These are phyloP conservation scores for Pseudoperonospora humuli DNA, from an alignment of 352 stramenopile species.

Conservation along the genomic window DNA sequence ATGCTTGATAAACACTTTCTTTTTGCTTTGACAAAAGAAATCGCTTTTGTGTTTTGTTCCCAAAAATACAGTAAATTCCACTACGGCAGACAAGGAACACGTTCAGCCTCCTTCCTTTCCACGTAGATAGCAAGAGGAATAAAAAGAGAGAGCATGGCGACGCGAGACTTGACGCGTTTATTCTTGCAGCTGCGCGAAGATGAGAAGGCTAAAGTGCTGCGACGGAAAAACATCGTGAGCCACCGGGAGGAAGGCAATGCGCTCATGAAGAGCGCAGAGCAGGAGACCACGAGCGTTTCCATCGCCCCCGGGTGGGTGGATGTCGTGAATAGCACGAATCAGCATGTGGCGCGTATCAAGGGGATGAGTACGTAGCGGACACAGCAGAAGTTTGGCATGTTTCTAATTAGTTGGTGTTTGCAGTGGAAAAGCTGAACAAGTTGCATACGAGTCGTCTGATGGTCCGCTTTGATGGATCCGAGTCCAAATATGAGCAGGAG, in stretches of 20 bases:
- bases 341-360: conserved; percentile 75
- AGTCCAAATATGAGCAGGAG: conserved; percentile 80
- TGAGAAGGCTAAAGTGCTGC: conserved; percentile 77
- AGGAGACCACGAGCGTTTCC: conserved; percentile 27
- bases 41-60: too few species aligned
- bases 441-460: conserved; percentile 81
- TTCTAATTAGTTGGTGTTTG: conserved; percentile 5
- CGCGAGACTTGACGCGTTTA: conserved; percentile 61
- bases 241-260: conserved; percentile 60
- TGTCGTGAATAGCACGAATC: conserved; percentile 70
- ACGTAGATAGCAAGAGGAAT: neutral
- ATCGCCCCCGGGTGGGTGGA: conserved; percentile 70
- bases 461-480: conserved; percentile 80
- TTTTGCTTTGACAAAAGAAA: too few species aligned
- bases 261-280: conserved; percentile 50
- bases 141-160: conserved; percentile 43
- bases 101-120: too few species aligned
- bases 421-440: conserved; percentile 82
- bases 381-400: neutral
- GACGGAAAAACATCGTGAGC: conserved; percentile 78
- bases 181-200: conserved; percentile 67
- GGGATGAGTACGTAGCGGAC: conserved; percentile 55
- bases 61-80: too few species aligned
- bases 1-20: too few species aligned
- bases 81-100: too few species aligned